A percentile compares a stretch with the other conserved stretches of the same genome.
Evolutionary conservation across 2,329 filamentous ascomycete genomes (phyloP).

Genomic region (Cercospora sp.): DNA sequence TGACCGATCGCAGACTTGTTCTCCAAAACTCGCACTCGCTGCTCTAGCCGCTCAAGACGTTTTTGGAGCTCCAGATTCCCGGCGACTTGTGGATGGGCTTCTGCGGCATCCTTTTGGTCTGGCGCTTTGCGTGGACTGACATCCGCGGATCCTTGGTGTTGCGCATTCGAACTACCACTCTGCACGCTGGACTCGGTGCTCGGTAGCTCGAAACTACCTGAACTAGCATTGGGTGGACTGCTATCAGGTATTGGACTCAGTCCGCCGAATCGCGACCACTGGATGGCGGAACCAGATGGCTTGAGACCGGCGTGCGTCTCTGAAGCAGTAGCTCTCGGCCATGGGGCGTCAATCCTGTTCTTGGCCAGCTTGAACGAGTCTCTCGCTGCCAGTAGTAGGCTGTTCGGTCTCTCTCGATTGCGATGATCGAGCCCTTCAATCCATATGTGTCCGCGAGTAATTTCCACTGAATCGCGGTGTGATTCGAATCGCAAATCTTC

Average conservation of each 20-base stretch:
- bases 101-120: neutral
- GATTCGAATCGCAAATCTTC: constrained; percentile 28
- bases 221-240: constrained; percentile 30
- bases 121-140: neutral
- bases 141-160: neutral
- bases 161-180: neutral
- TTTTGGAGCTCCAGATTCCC: neutral
- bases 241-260: constrained; percentile 36
- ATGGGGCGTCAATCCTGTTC: constrained; percentile 28
- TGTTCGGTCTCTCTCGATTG: constrained; percentile 20
- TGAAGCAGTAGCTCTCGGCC: constrained; percentile 17
- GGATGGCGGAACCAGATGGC: neutral
- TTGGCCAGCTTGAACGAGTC: constrained; percentile 36
- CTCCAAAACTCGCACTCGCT: neutral
- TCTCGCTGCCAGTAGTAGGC: constrained; percentile 25
- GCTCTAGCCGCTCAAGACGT: neutral
- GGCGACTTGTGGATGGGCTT: neutral
- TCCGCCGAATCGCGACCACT: constrained; percentile 28
- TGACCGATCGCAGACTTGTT: neutral
- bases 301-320: neutral
- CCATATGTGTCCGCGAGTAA: constrained; percentile 26
- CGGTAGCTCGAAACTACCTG: neutral
- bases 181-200: neutral
- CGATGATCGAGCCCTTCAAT: constrained; percentile 21
- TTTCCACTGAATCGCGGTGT: constrained; percentile 37